Base-by-base conservation (phyloP, 2,329 filamentous ascomycete genomes). In the Fusarium sp. region DNA sequence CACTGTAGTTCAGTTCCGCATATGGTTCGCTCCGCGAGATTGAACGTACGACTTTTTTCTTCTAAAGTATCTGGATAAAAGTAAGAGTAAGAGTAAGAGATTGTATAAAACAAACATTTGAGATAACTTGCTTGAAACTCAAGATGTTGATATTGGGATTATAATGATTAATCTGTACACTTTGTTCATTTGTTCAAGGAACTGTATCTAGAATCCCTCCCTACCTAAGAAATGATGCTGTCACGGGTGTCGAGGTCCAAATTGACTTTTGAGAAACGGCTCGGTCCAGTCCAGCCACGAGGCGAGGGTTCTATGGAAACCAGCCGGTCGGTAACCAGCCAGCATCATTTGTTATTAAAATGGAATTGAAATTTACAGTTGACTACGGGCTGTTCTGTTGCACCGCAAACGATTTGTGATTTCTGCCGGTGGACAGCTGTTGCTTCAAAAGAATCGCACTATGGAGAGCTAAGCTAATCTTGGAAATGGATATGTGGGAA, bases 251-350 rank as follows among this genome's bases (percentile, higher is more conserved):
- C 20, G 30, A 53, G 43, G 53, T 57, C 29, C 8, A n/a, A 14
- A 32, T 47, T 29, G 20, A 22, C 46, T 53, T 61, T 64, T 50
- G 22, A 30, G 25, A 25, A 50, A 50, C 38, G 49, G 63, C 30
- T 42, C 43, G 42, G 45, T 32, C 44, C 34, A 49, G 45, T 32
- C 44, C 34, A 49, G 43, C 68, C 58, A 55, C 52, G 56, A 66
- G 52, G 61, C 34, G 34, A 10, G 18, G 18, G 34, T n/a, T 61
- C 18, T 16, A 25, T 51, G 14, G 11, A 38, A 38, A 18, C 30
- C 49, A 25, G 24, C 12, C 24, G 50, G 24, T 52, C 24, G 29
- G 50, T 52, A 52, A 51, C 14, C 24, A 25, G 14, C 14, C 10
- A n/a, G 8, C 15, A 43, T 20, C 18, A 38, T 56, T 47, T 38